Percentiles rank a stretch among this genome's conserved stretches.
phyloP scores from a whole-genome alignment of 345 rosid genomes.

The Rhodamnia rubescens region DNA sequence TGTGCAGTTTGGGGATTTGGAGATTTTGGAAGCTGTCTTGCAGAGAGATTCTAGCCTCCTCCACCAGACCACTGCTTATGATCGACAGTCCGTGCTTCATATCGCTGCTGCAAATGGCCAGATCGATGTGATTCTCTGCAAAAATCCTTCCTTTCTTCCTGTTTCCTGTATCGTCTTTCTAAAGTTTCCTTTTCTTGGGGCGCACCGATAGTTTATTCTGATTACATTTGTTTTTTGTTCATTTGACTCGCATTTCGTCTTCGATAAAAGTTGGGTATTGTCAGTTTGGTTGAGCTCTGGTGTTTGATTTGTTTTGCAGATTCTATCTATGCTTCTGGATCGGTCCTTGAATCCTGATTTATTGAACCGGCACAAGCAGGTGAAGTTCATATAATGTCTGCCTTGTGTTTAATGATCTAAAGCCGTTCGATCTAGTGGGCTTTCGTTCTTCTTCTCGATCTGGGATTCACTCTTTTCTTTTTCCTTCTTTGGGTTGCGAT shows the following conservation, averaged over 20 bases:
- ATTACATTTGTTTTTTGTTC: not conserved
- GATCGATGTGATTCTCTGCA: slow-evolving; percentile 58
- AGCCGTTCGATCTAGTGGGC: not conserved
- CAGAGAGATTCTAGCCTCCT: slow-evolving; percentile 44
- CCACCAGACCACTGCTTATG: slow-evolving; percentile 50
- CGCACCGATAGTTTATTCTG: not conserved
- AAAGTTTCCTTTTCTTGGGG: not conserved
- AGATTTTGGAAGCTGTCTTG: slow-evolving; percentile 33
- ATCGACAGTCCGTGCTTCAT: slow-evolving; percentile 83
- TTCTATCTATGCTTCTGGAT: slow-evolving; percentile 62
- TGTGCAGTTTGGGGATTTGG: slow-evolving; percentile 64
- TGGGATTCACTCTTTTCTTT: not conserved
- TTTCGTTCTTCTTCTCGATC: not conserved
- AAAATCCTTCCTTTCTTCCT: not conserved
- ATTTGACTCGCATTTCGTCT: not conserved
- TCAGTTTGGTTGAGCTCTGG: slow-evolving; percentile 6
- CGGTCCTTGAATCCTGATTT: slow-evolving; percentile 69
- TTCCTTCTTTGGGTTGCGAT: not conserved
- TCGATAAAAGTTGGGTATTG: not conserved
- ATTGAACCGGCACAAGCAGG: slow-evolving; percentile 94
- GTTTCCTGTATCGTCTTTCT: not conserved
- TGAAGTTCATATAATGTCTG: not conserved
- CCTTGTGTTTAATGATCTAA: not conserved
- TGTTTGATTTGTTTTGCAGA: slow-evolving; percentile 29
- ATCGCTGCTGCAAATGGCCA: slow-evolving; percentile 96